Conservation (phyloP, 352 stramenopile genomes). For the Globisporangium middletonii region DNA sequence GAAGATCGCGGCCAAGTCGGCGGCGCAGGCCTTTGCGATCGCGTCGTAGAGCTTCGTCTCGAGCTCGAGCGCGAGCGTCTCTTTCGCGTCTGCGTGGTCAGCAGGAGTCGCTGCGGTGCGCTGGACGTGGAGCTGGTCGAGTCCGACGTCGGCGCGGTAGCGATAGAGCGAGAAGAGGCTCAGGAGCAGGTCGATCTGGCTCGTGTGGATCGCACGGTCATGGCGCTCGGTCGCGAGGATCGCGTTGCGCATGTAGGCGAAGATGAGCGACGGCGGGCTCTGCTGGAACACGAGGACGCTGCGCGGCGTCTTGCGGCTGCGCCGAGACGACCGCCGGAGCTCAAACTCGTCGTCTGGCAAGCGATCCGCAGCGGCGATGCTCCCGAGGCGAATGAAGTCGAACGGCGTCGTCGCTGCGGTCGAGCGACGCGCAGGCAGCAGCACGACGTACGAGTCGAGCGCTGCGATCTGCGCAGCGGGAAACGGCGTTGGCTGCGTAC, state of each 20-base stretch:
- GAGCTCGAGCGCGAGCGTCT: slow-evolving; percentile 49
- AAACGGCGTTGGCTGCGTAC: slow-evolving; percentile 56
- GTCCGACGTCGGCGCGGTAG: slow-evolving; percentile 76
- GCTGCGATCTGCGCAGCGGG: slow-evolving; percentile 53
- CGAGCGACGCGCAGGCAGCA: slow-evolving; percentile 27
- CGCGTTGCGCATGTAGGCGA: slow-evolving; percentile 46
- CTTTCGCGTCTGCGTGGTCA: slow-evolving; percentile 24
- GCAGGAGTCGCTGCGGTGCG: background rate
- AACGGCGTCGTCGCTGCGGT: slow-evolving; percentile 3
- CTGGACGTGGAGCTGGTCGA: slow-evolving; percentile 33
- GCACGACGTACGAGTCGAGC: slow-evolving; percentile 69
- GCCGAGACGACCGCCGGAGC: slow-evolving; percentile 17
- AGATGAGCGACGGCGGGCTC: slow-evolving; percentile 68
- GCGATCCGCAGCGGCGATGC: slow-evolving; percentile 32
- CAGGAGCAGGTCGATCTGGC: slow-evolving; percentile 69
- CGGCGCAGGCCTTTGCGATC: slow-evolving; percentile 61
- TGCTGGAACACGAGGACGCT: slow-evolving; percentile 68
- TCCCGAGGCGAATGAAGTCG: slow-evolving; percentile 38
- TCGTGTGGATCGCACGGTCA: slow-evolving; percentile 21
- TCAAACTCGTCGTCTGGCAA: slow-evolving; percentile 59
- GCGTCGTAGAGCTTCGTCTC: slow-evolving; percentile 74
- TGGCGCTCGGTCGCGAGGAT: slow-evolving; percentile 20
- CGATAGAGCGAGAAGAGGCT: slow-evolving; percentile 83
- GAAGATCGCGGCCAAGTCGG: slow-evolving; percentile 57
- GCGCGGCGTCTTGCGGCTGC: slow-evolving; percentile 10